Percentiles rank a stretch among this genome's conserved stretches.
phyloP scores from a whole-genome alignment of 2,329 filamentous ascomycete genomes.

The Gnomoniopsis sp. region DNA sequence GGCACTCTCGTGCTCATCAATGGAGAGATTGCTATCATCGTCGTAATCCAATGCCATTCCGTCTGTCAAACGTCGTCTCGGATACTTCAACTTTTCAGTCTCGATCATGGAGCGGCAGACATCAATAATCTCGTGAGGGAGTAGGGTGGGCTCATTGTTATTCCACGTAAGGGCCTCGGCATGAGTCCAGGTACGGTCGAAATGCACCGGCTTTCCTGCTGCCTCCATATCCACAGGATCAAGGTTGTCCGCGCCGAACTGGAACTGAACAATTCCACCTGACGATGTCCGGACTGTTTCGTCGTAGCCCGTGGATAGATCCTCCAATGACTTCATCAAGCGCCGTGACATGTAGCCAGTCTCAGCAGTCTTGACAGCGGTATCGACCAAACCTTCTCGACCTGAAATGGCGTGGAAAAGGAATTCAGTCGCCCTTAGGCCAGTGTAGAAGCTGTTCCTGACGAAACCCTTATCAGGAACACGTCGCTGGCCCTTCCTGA shows the following conservation, averaged over 20 bases:
- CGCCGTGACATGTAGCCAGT: constrained; percentile 99
- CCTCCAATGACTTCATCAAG: constrained; percentile 96
- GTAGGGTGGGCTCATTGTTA: constrained; percentile 69
- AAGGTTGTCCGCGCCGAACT: constrained; percentile 92
- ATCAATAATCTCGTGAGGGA: constrained; percentile 68
- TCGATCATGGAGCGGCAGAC: constrained; percentile 67
- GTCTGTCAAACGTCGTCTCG: constrained; percentile 58
- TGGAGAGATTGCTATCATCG: constrained; percentile 63
- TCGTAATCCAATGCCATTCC: constrained; percentile 64
- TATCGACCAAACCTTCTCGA: constrained; percentile 97
- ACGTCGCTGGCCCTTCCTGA: constrained; percentile 86
- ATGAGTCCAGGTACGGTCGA: constrained; percentile 86
- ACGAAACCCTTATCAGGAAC: constrained; percentile 98
- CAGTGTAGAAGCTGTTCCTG: constrained; percentile 93
- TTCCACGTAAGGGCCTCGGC: constrained; percentile 72
- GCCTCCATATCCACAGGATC: constrained; percentile 99
- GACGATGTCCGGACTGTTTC: constrained; percentile 90
- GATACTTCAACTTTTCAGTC: constrained; percentile 62
- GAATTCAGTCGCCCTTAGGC: constrained; percentile 86
- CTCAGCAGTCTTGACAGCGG: constrained; percentile 96
- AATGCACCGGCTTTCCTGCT: constrained; percentile 85
- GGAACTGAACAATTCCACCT: constrained; percentile 89
- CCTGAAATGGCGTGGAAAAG: constrained; percentile 98
- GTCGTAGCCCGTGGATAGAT: constrained; percentile 90
- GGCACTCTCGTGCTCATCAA: constrained; percentile 79